Evolutionary conservation across 148 eudicot genomes (phyloP).

Genomic region (Rhododendron williamsianum): DNA sequence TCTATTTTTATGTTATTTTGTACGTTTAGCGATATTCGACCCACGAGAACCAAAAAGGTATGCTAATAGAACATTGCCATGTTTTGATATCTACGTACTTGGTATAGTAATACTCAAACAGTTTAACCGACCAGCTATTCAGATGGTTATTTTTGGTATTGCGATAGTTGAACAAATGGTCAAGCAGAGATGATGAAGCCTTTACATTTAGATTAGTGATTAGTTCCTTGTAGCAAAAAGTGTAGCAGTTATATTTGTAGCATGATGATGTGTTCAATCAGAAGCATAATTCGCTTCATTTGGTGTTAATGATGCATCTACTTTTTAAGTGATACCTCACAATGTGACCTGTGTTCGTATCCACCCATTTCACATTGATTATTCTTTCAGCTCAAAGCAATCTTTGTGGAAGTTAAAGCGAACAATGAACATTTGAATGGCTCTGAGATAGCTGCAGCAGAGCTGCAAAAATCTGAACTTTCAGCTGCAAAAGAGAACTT

Average conservation of each 20-base stretch:
- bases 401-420: constrained; percentile 24
- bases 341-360: background rate
- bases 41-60: background rate
- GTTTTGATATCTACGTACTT: background rate
- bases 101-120: background rate
- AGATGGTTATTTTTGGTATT: background rate
- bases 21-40: background rate
- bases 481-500: constrained; percentile 30
- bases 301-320: background rate
- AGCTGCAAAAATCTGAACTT: constrained; percentile 34
- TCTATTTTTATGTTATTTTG: background rate
- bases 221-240: background rate
- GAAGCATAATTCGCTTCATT: background rate
- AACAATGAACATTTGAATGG: constrained; percentile 11
- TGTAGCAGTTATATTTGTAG: background rate
- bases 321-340: background rate
- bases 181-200: background rate
- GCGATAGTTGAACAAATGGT: background rate
- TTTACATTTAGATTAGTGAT: background rate
- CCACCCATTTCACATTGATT: background rate
- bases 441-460: constrained; percentile 38
- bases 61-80: background rate
- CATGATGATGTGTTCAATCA: background rate
- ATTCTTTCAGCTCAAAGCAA: constrained; percentile 31
- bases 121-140: background rate